phyloP scores from a whole-genome alignment of 2,329 filamentous ascomycete species.

The Aspergillus calidoustus region DNA sequence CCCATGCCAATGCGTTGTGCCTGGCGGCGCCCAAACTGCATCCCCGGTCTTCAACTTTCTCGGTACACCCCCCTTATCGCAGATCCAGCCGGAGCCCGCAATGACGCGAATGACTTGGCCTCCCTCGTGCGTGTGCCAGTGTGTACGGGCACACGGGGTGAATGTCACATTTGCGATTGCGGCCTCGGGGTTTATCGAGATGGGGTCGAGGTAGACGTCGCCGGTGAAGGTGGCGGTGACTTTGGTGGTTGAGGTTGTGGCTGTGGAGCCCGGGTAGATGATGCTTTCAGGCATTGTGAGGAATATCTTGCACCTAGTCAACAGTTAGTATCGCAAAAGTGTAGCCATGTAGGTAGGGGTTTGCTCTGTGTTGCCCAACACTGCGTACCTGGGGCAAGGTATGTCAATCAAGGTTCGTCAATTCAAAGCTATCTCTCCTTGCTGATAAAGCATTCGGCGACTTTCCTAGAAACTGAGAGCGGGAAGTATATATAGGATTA shows the following conservation, averaged over 20 bases:
- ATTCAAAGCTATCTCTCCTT: background rate
- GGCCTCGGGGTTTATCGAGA: conserved; percentile 32
- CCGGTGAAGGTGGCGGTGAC: conserved; percentile 34
- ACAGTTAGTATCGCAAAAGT: background rate
- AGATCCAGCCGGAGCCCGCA: conserved; percentile 49
- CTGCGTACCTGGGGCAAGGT: too few species aligned
- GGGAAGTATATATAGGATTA: too few species aligned
- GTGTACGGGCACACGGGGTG: conserved; percentile 49
- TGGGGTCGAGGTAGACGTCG: conserved; percentile 37
- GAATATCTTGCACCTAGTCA: background rate
- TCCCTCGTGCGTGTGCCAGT: conserved; percentile 53
- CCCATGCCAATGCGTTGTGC: conserved; percentile 53
- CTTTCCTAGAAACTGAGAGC: background rate
- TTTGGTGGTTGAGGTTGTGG: background rate
- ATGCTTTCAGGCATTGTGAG: background rate
- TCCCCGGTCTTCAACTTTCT: conserved; percentile 46
- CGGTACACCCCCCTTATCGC: conserved; percentile 46
- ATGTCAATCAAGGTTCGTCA: too few species aligned
- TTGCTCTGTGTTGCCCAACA: background rate
- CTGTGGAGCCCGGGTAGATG: background rate
- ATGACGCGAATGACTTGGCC: conserved; percentile 50
- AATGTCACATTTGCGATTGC: conserved; percentile 48
- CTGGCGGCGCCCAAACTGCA: conserved; percentile 46
- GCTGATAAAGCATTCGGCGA: background rate
- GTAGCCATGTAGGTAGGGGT: background rate